phyloP scores from a whole-genome alignment of 371 early-diverging fungal genomes.

The Dentiscutata heterogama region DNA sequence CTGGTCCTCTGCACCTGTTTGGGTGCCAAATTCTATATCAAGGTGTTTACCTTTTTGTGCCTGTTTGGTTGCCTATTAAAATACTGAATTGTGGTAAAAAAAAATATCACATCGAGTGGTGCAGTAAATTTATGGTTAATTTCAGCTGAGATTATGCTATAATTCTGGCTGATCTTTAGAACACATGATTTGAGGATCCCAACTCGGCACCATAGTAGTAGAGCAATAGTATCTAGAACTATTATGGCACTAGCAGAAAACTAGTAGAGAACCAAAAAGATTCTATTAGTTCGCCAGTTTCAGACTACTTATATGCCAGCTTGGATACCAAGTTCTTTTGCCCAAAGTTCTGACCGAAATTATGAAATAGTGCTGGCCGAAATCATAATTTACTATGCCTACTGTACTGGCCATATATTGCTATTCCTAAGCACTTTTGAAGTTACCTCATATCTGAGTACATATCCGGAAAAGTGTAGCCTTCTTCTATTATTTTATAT shows the following conservation, averaged over 20 bases:
- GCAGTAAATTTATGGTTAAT: background rate
- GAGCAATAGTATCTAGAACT: background rate
- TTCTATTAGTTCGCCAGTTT: too few species aligned
- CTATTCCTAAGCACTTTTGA: background rate
- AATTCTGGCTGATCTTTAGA: slow-evolving; percentile 8
- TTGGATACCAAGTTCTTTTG: background rate
- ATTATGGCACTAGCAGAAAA: background rate
- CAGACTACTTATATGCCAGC: too few species aligned
- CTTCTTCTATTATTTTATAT: slow-evolving; percentile 27
- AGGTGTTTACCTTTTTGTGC: background rate
- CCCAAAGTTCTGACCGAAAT: too few species aligned
- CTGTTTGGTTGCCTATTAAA: background rate
- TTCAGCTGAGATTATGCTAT: background rate
- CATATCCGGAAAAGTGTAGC: background rate
- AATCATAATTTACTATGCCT: background rate
- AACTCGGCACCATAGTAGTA: background rate
- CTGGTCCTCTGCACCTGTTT: background rate
- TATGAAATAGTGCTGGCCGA: background rate
- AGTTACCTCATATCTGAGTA: background rate
- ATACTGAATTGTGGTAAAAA: too few species aligned
- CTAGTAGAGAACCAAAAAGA: too few species aligned
- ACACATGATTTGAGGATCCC: background rate
- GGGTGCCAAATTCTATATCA: background rate
- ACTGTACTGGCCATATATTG: background rate
- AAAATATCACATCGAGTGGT: background rate